Evolutionary conservation across 768 basidiomycete genomes (phyloP), one percentile per base, ranked within the genome.

Genomic region (Suillus sp.): DNA sequence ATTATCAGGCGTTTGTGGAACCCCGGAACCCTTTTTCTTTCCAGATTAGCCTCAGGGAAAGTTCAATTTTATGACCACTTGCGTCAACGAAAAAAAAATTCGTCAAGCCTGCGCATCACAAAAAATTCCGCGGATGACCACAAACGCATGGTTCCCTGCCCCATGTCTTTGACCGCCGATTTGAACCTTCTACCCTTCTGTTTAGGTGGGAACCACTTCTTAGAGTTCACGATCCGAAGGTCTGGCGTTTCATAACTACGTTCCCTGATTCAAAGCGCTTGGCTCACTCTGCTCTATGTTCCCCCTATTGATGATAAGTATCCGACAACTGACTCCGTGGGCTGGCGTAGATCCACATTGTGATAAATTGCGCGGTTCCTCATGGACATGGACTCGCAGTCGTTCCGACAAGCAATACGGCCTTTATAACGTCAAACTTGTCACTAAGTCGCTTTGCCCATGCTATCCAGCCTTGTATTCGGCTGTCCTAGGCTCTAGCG

Each of bases 1-100:
- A 57, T 57, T 27, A 57, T 57, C 56, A 57, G 56, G 56, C 56
- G 25, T 40, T 40, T 38, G 18, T 11, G 13, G 38, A 57, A 57
- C 38, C 11, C 38, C 38, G 56, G 25, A 40, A 57, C 25, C 16
- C 18, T 18, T 9, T 18, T 56, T 27, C 10, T 16, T 38, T 10
- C 25, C 25, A 27, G 56, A 57, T 27, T 27, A 27, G 56, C 11
- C 40, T 53, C 51, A 34, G 32, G 20, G 25, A 57, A 40, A 18
- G 38, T 20, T 40, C 25, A 18, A 40, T 35, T 40, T 55, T 57
- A 37, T 25, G 47, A 48, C 25, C 25, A 27, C 35, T 56, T 20
- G 18, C 4, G 16, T 56, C 37, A 10, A 56, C 22, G 32, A 34
- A 13, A 14, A 37, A 25, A 53, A 16, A 6, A 10, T 22, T 16